A percentile compares a stretch with the other conserved stretches of the same genome.
These are phyloP conservation scores for Arxiozyma heterogenica DNA, from an alignment of 1,139 yeast species.

Conservation along the genomic window DNA sequence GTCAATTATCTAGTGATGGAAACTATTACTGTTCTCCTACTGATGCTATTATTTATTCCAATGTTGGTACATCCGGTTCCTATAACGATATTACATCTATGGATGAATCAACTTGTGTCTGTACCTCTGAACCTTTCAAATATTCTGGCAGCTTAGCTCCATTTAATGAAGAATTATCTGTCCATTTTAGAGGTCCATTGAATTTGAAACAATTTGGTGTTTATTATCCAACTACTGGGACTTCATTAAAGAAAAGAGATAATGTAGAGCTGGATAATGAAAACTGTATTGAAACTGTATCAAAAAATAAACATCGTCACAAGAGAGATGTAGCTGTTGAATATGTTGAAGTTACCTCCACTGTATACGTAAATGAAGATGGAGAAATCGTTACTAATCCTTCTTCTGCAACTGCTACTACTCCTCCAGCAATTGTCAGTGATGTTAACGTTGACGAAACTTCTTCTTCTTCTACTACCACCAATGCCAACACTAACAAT, in stretches of 20 bases:
- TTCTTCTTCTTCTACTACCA: constrained; percentile 10
- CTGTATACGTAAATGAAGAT: constrained; percentile 53
- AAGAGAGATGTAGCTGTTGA: constrained; percentile 56
- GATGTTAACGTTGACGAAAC: not conserved
- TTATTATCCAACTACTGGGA: constrained; percentile 41
- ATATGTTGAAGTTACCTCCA: constrained; percentile 62
- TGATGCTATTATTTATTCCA: constrained; percentile 55
- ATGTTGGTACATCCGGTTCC: constrained; percentile 72
- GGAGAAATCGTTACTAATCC: constrained; percentile 41
- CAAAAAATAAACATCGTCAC: constrained; percentile 32
- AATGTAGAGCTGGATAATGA: constrained; percentile 14
- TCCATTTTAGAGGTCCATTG: constrained; percentile 92
- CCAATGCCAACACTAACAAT: constrained; percentile 12
- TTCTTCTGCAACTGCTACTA: constrained; percentile 11
- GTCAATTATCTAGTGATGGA: constrained; percentile 44
- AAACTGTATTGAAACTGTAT: constrained; percentile 9
- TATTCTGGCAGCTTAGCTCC: constrained; percentile 79
- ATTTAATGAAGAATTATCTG: constrained; percentile 77
- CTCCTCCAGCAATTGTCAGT: constrained; percentile 12
- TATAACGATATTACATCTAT: constrained; percentile 64
- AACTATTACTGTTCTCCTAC: constrained; percentile 77
- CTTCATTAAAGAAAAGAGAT: constrained; percentile 35
- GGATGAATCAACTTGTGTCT: constrained; percentile 58
- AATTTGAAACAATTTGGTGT: constrained; percentile 71
- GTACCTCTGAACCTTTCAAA: constrained; percentile 41